phyloP scores from a whole-genome alignment of 2,329 filamentous ascomycete genomes.

The Fusarium marasasianum region DNA sequence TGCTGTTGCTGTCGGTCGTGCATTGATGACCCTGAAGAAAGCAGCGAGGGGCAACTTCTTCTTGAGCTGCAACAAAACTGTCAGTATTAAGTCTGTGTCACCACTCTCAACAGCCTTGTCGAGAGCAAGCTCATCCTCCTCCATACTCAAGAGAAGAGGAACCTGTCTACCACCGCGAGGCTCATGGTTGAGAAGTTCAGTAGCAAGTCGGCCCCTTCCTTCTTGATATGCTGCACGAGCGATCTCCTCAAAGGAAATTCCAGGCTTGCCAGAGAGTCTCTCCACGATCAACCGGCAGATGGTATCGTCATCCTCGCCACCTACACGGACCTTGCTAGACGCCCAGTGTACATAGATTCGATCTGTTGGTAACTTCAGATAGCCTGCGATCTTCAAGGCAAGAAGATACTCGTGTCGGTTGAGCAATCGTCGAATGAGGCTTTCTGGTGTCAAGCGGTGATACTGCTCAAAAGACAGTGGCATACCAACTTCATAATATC shows the following conservation, averaged over 20 bases:
- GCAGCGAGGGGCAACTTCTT: slow-evolving; percentile 88
- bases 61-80: slow-evolving; percentile 86
- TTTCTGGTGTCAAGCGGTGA: slow-evolving; percentile 87
- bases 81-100: slow-evolving; percentile 92
- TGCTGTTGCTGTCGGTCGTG: slow-evolving; percentile 83
- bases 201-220: slow-evolving; percentile 87
- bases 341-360: slow-evolving; percentile 98
- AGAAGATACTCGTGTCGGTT: slow-evolving; percentile 92
- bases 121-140: slow-evolving; percentile 92
- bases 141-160: slow-evolving; percentile 90
- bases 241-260: slow-evolving; percentile 95
- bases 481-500: slow-evolving; percentile 90
- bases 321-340: slow-evolving; percentile 88
- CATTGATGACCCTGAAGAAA: slow-evolving; percentile 93
- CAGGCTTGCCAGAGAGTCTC: slow-evolving; percentile 85
- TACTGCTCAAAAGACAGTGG: slow-evolving; percentile 95
- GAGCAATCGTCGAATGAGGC: slow-evolving; percentile 84
- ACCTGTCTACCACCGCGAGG: slow-evolving; percentile 96
- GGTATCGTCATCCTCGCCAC: slow-evolving; percentile 85
- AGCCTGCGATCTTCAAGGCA: slow-evolving; percentile 87
- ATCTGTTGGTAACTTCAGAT: slow-evolving; percentile 85
- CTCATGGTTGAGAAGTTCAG: slow-evolving; percentile 90
- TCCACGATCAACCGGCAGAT: slow-evolving; percentile 89
- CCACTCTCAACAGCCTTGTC: slow-evolving; percentile 97
- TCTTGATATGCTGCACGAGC: slow-evolving; percentile 94